Conservation (phyloP, 2,329 filamentous ascomycete genomes). For the Penicillium sp. region DNA sequence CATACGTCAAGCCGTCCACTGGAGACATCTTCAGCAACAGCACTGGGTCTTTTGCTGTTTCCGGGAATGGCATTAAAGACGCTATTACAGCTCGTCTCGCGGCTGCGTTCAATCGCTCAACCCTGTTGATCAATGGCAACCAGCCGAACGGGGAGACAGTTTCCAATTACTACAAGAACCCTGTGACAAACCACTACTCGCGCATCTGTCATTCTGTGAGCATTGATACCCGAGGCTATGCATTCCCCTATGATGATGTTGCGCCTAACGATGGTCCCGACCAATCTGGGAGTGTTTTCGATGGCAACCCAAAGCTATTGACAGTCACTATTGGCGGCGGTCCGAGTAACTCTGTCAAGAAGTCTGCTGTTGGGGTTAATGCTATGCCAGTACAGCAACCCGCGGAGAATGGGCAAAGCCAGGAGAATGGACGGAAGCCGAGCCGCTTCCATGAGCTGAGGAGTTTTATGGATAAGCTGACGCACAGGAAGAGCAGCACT, state of each 20-base stretch:
- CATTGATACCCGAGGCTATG: conserved; percentile 61
- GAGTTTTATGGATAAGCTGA: conserved; percentile 11
- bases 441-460: conserved; percentile 4
- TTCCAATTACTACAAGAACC: conserved; percentile 52
- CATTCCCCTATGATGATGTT: conserved; percentile 71
- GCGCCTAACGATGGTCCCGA: conserved; percentile 53
- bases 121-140: conserved; percentile 53
- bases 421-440: background rate
- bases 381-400: background rate
- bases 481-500: conserved; percentile 3
- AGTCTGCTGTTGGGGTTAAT: background rate
- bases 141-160: conserved; percentile 54
- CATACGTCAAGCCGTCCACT: conserved; percentile 57
- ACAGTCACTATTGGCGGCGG: conserved; percentile 56
- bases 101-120: conserved; percentile 72
- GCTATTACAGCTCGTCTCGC: conserved; percentile 70
- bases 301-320: conserved; percentile 54
- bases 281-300: conserved; percentile 62
- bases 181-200: conserved; percentile 64
- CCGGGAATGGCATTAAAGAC: conserved; percentile 48
- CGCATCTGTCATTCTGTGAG: conserved; percentile 62
- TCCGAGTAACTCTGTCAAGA: conserved; percentile 2
- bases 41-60: conserved; percentile 56
- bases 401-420: background rate
- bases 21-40: conserved; percentile 66